Percentiles rank a stretch among this genome's conserved stretches.
phyloP scores from a whole-genome alignment of 805 yeast species.

The Spathaspora passalidarum region DNA sequence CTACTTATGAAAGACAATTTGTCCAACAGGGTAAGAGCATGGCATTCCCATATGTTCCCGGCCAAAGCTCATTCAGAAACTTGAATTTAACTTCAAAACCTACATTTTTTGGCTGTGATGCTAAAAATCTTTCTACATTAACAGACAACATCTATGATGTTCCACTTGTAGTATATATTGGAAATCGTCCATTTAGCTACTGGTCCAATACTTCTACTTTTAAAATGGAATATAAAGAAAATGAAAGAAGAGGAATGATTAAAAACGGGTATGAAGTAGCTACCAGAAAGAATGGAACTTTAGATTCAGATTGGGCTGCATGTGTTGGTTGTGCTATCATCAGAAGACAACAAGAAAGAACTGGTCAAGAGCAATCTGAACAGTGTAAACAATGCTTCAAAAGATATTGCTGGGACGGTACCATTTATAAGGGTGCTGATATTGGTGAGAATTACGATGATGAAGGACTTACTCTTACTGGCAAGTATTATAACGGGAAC shows the following conservation, averaged over 20 bases:
- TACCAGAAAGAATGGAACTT: conserved; percentile 61
- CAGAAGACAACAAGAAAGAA: conserved; percentile 72
- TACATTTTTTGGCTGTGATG: conserved; percentile 80
- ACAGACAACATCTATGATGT: conserved; percentile 41
- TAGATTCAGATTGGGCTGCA: conserved; percentile 65
- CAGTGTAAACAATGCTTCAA: conserved; percentile 72
- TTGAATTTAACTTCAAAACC: conserved; percentile 66
- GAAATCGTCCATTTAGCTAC: conserved; percentile 66
- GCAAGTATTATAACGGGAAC: background rate
- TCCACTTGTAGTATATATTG: conserved; percentile 75
- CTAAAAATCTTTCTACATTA: conserved; percentile 58
- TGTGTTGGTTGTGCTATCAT: conserved; percentile 84
- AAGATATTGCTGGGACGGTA: conserved; percentile 63
- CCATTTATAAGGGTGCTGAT: background rate
- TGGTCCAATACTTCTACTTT: conserved; percentile 72
- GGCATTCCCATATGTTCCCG: conserved; percentile 82
- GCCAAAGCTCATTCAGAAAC: conserved; percentile 53
- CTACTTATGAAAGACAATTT: conserved; percentile 35
- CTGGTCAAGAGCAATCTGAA: conserved; percentile 53
- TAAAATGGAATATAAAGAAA: conserved; percentile 57
- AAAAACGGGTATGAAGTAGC: conserved; percentile 73
- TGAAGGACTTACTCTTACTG: background rate
- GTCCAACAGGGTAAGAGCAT: conserved; percentile 44
- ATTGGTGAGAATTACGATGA: conserved; percentile 3
- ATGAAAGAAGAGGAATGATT: conserved; percentile 58